Conservation (phyloP, 495 filamentous ascomycete genomes). For the Hyphodiscus hymeniophilus region DNA sequence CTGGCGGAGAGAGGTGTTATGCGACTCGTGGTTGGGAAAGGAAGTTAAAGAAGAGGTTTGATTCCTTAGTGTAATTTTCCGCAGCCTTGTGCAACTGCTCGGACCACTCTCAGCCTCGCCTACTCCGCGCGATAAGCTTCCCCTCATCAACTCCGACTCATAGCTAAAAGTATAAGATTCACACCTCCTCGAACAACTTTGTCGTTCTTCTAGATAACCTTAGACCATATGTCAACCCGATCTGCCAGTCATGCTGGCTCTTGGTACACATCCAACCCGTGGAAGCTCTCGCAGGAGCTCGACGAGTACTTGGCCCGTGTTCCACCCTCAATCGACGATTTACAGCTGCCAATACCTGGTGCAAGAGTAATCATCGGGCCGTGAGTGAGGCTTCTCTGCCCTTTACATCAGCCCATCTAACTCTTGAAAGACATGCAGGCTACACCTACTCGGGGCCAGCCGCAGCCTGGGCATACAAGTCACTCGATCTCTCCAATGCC, state of each 20-base stretch:
- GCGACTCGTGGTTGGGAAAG: too few species aligned
- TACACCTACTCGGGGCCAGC: slow-evolving; percentile 93
- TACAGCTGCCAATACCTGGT: slow-evolving; percentile 58
- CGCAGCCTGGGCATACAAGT: slow-evolving; percentile 92
- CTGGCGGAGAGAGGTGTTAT: too few species aligned
- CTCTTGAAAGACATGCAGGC: slow-evolving; percentile 71
- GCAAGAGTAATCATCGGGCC: slow-evolving; percentile 92
- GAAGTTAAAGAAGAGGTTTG: too few species aligned
- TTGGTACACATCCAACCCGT: slow-evolving; percentile 69
- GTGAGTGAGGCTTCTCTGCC: slow-evolving; percentile 45
- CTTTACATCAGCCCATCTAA: neutral
- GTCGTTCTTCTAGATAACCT: neutral
- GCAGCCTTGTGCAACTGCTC: too few species aligned
- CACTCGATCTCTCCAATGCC: slow-evolving; percentile 72
- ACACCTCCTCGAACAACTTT: neutral
- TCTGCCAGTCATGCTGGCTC: slow-evolving; percentile 63
- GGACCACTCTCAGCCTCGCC: too few species aligned
- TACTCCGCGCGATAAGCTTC: too few species aligned
- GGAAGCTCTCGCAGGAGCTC: slow-evolving; percentile 58
- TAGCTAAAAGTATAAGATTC: too few species aligned
- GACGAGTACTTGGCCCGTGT: slow-evolving; percentile 73
- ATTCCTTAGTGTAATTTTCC: too few species aligned
- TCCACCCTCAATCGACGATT: slow-evolving; percentile 50
- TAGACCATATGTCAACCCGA: slow-evolving; percentile 46
- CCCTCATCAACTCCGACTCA: too few species aligned